A percentile compares a stretch with the other conserved stretches of the same genome.
phyloP scores from a whole-genome alignment of 768 basidiomycete species.

The Mycena latifolia region DNA sequence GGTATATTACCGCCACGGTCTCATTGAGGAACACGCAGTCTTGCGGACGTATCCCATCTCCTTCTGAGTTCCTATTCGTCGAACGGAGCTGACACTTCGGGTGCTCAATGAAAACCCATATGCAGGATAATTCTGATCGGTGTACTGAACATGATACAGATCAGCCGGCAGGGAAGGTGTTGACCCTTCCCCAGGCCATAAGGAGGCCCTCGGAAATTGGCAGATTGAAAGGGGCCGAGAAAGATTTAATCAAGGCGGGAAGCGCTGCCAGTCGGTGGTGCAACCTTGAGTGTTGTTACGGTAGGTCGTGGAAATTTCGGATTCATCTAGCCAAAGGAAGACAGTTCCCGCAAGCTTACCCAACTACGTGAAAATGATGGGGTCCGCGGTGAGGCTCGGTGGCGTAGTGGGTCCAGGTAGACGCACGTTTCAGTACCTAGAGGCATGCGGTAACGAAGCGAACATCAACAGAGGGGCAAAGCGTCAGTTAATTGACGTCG shows the following conservation, averaged over 20 bases:
- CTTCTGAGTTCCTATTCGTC: not conserved
- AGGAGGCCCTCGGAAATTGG: conserved; percentile 1
- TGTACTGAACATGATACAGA: conserved; percentile 2
- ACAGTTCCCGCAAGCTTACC: not conserved
- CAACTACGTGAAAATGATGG: conserved; percentile 1
- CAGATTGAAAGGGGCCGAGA: conserved; percentile 26
- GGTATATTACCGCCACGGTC: too few species aligned
- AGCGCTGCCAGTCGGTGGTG: conserved; percentile 10
- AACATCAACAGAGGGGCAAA: not conserved
- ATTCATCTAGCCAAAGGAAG: conserved; percentile 3
- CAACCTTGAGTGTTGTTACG: not conserved
- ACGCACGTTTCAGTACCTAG: not conserved
- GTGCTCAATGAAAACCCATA: not conserved
- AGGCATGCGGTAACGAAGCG: not conserved
- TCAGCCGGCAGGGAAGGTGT: not conserved
- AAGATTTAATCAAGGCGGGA: conserved; percentile 23
- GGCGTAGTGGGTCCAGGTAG: conserved; percentile 6
- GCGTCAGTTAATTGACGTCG: not conserved
- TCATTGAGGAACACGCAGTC: too few species aligned
- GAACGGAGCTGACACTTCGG: not conserved
- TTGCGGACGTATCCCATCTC: too few species aligned
- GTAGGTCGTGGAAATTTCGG: not conserved
- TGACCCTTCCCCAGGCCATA: too few species aligned
- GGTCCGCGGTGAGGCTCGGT: too few species aligned
- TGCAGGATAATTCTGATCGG: not conserved